phyloP scores from a whole-genome alignment of 1,284 basidiomycete genomes.

The Anthracocystis setariae region DNA sequence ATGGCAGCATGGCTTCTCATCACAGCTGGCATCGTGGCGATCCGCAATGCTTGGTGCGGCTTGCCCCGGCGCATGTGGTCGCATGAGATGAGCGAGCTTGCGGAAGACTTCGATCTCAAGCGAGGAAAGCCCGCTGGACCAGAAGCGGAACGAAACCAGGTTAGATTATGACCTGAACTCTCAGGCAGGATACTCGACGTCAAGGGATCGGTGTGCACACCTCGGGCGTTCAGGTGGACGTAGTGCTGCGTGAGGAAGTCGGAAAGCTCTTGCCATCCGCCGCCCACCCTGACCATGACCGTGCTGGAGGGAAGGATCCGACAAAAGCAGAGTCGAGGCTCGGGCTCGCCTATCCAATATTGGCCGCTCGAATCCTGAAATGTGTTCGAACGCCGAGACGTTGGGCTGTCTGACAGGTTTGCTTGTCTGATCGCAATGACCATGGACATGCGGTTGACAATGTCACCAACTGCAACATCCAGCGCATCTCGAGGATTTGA shows the following conservation, averaged over 20 bases:
- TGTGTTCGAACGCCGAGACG: neutral
- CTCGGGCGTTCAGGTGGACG: conserved; percentile 20
- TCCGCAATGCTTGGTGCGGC: conserved; percentile 9
- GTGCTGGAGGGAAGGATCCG: conserved; percentile 61
- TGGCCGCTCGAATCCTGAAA: conserved; percentile 48
- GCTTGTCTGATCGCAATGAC: conserved; percentile 39
- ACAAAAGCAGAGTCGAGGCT: conserved; percentile 62
- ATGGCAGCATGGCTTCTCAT: neutral
- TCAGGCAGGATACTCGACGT: neutral
- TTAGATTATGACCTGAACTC: neutral
- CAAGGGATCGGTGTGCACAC: neutral
- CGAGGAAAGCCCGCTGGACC: conserved; percentile 19
- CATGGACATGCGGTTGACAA: conserved; percentile 86
- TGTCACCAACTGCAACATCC: conserved; percentile 88
- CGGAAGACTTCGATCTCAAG: conserved; percentile 12
- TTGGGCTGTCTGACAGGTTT: neutral
- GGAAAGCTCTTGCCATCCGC: conserved; percentile 67
- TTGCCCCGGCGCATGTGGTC: neutral
- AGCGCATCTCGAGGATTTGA: conserved; percentile 87
- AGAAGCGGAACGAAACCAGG: conserved; percentile 39
- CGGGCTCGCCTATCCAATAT: conserved; percentile 64
- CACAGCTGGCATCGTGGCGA: conserved; percentile 29
- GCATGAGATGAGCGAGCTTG: conserved; percentile 9
- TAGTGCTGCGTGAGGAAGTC: conserved; percentile 53
- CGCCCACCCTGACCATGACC: conserved; percentile 67